A percentile compares a stretch with the other conserved stretches of the same genome.
These are phyloP conservation scores for Nematodospora anomalae DNA, from an alignment of 1,139 yeast genomes.

Conservation along the genomic window DNA sequence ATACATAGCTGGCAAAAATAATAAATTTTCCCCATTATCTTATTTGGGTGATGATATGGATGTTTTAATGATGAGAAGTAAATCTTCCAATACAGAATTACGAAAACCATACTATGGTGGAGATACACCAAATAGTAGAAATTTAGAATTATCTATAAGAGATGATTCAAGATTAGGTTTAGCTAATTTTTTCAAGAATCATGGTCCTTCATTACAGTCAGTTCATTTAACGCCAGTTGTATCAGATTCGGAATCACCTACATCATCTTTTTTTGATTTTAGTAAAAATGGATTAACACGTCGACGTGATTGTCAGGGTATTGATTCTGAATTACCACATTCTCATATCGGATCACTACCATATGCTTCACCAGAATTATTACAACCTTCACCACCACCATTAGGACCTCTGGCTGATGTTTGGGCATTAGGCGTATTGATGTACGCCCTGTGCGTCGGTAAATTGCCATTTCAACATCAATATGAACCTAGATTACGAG, in stretches of 20 bases:
- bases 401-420: constrained; percentile 76
- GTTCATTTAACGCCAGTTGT: constrained; percentile 34
- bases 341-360: constrained; percentile 86
- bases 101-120: constrained; percentile 40
- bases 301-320: constrained; percentile 14
- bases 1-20: constrained; percentile 4
- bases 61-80: constrained; percentile 42
- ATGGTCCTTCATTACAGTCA: constrained; percentile 41
- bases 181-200: constrained; percentile 25
- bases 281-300: constrained; percentile 6
- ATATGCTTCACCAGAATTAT: constrained; percentile 85
- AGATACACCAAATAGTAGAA: constrained; percentile 26
- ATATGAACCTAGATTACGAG: constrained; percentile 74
- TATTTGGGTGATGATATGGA: constrained; percentile 11
- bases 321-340: constrained; percentile 52
- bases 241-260: constrained; percentile 14
- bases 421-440: constrained; percentile 86
- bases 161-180: constrained; percentile 40
- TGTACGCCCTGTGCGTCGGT: constrained; percentile 73
- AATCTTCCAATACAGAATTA: constrained; percentile 39
- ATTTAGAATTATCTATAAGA: constrained; percentile 20
- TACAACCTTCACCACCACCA: constrained; percentile 65
- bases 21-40: constrained; percentile 1
- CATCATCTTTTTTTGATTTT: constrained; percentile 10
- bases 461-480: constrained; percentile 80